Evolutionary conservation across 2,329 filamentous ascomycete species (phyloP), one percentile per base, ranked within the genome.

Genomic region (Sarocladiaceae sp.): DNA sequence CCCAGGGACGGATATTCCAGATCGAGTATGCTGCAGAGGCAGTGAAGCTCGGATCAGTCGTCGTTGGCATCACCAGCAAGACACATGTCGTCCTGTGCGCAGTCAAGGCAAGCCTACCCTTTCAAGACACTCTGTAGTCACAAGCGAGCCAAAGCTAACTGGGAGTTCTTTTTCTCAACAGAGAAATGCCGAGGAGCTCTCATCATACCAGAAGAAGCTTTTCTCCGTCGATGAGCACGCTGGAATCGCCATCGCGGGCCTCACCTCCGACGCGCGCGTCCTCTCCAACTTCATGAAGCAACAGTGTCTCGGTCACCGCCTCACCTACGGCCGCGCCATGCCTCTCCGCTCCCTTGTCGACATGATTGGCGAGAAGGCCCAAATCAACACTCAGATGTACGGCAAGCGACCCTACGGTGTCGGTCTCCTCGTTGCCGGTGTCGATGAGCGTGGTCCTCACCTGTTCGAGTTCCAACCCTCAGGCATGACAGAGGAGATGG

Each of bases 211-310:
- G 77, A 97, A 97, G 83, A 99, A 99, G 79, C 86, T 99, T 68
- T 97, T 99, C 73, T 83, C 87, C 63, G 87, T 99, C 74, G 94
- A 99, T 73, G 89, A 93, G 64, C 94, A 99, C 73, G 87, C 94
- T 63, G 94, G 92, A 61, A 86, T 99, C 65, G 91, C 93, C 64
- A 95, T 99, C 64, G 94, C 94, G 60, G 94, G 94, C 63, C 89
- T 99, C 57, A 94, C 94, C 60, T 97, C 93, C 54, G 94, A 99
- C 73, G 94, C 93, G 67, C 94, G 94, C 66, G 94, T 99, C 63
- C 91, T 99, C 63, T 97, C 92, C 79, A 99, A 99, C 83, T 99
- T 97, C 79, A 97, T 99, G 93, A 97, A 97, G 79, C 91, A 96
- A 76, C 94, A 97, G 76, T 96, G 90, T 58, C 90, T 99, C 65